Evolutionary conservation across 1,139 yeast genomes (phyloP), one percentile per base, ranked within the genome.

Genomic region (Magnusiomyces fungicola): DNA sequence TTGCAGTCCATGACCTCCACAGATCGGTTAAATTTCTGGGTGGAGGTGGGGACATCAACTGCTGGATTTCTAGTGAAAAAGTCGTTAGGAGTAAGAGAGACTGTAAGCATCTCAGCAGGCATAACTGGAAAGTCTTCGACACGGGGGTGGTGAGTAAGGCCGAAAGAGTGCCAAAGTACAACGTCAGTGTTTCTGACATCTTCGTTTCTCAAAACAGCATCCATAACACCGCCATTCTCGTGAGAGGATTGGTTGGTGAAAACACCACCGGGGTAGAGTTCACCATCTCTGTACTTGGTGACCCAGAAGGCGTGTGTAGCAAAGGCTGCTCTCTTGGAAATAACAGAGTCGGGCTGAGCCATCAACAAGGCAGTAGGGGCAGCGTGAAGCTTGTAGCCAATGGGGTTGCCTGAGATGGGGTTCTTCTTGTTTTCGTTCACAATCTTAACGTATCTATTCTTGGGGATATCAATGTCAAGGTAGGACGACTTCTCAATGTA

Each of bases 121-220:
- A 87, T 87, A 54, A 87, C 94, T 49, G 95, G 95, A 84, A 85
- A 87, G 68, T 87, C 95, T 71, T 87, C 96, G 33, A 83, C 83
- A 62, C 90, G 78, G 59, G 95, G 95, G 62, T 86, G 79, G 66
- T 87, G 96, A 24, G 95, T 87, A 71, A 87, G 78, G 29, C 90
- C 94, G 65, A 87, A 69, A 46, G 95, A 85, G 59, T 89, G 88
- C 95, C 95, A 87, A 50, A 87, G 81, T 51, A 87, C 94, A 56
- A 82, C 67, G 60, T 87, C 94, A 21, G 83, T 83, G 66, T 87
- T 78, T 74, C 95, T 83, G 46, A 87, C 92, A 38, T 71, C 64
- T 54, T 85, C 95, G 50, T 71, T 70, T 58, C 88, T 81, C 60
- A 78, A 75, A 32, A 67, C 62, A 24, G 84, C 85, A 79, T 87